Percentiles rank a stretch among this genome's conserved stretches.
phyloP scores from a whole-genome alignment of 2,329 filamentous ascomycete genomes.

The Peltaster fructicola region DNA sequence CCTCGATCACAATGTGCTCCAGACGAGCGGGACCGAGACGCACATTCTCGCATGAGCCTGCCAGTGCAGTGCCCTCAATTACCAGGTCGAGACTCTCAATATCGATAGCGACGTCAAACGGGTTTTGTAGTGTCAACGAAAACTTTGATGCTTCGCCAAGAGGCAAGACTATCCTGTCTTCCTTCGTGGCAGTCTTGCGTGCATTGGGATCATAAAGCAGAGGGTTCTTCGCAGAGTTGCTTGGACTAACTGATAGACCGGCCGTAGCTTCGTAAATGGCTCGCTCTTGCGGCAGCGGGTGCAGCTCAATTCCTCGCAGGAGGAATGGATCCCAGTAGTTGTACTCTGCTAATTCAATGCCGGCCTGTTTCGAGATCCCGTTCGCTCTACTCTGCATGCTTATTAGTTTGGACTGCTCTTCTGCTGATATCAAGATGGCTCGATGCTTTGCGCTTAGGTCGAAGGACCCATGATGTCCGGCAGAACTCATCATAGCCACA shows the following conservation, averaged over 20 bases:
- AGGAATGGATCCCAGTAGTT: conserved; percentile 98
- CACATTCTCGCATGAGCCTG: conserved; percentile 45
- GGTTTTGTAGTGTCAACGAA: conserved; percentile 74
- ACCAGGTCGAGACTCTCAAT: conserved; percentile 67
- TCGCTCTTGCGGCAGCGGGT: too few species aligned
- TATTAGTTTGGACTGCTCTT: conserved; percentile 72
- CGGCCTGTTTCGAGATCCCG: conserved; percentile 56
- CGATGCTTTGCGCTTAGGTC: conserved; percentile 6
- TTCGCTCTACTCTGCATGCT: conserved; percentile 77
- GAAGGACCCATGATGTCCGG: conserved; percentile 39
- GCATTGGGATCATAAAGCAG: conserved; percentile 93
- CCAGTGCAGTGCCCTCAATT: conserved; percentile 54
- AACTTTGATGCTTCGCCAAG: conserved; percentile 64
- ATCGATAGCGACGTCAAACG: conserved; percentile 81
- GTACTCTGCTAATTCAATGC: conserved; percentile 50
- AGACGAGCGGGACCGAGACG: conserved; percentile 66
- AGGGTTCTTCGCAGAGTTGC: conserved; percentile 39
- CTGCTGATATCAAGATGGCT: conserved; percentile 53
- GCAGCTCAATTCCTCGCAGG: conserved; percentile 56
- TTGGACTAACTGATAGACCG: too few species aligned
- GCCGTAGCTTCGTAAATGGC: too few species aligned
- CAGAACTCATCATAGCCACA: conserved; percentile 63
- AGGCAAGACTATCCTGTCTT: conserved; percentile 47
- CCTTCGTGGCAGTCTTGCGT: conserved; percentile 40
- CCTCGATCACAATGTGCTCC: conserved; percentile 56